Base-by-base conservation (phyloP, 495 filamentous ascomycete species). In the Aspergillus haitiensis region DNA sequence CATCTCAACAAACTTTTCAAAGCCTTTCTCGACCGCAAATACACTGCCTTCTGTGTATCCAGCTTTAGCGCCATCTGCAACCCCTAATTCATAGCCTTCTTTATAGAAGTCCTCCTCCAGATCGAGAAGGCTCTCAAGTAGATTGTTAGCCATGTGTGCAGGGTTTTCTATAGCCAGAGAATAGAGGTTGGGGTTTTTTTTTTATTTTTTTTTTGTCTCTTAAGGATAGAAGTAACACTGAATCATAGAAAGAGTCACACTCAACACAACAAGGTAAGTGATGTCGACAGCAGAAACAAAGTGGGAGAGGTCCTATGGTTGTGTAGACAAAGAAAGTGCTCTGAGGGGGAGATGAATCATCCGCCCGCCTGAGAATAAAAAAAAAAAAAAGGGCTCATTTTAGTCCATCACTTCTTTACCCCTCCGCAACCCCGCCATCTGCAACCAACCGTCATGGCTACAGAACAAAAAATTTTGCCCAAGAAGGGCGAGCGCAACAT, bases 1-100 rank as follows among this genome's bases (percentile, higher is more conserved):
- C 65, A 92, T 82, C 58, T 89, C 86, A 12, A 86, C 63, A 65
- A 91, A 96, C 74, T 96, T 97, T 67, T 94, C 90, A 59, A 93
- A 98, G 1, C 93, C 94, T 64, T 94, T 95, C 67, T 95, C 89
- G 4, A 98, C 81, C 0, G 93, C 94, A 69, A 98, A 90, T 11
- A 89, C 79, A 37, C 90, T 88, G 40, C 95, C 95, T 81, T 99
- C 94, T 48, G 88, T 84, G 33, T 85, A 86, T 10, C 95, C 94
- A 12, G 91, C 86, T 64, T 81, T 78, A n/a, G 83, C 78, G 31
- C 94, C 94, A 71, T 97, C 95, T 44, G 78, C 76, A 34, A 82
- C 67, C 16, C 94, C 94, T 58, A 92, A 78, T 8, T 78, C 72
- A 72, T 90, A 93, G 39, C 94, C 95, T 70, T 96, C 85, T 44